phyloP scores from a whole-genome alignment of 352 stramenopile genomes.

The Globisporangium polare region DNA sequence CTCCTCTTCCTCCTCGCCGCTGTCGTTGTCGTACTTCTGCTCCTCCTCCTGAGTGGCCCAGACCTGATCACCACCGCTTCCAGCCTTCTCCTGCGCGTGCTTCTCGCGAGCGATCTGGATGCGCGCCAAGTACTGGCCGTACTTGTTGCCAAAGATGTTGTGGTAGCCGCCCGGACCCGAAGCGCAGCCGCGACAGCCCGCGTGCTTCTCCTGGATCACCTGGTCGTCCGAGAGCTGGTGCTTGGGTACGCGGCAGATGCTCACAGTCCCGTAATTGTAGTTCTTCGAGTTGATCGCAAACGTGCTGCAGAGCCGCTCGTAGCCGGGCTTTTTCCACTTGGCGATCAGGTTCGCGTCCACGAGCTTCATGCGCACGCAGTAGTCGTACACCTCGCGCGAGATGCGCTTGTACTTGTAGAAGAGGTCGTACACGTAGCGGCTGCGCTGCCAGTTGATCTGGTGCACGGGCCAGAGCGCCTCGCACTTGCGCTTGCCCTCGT shows the following conservation, averaged over 20 bases:
- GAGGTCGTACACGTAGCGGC: constrained; percentile 99
- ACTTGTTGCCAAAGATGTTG: constrained; percentile 99
- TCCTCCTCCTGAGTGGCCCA: constrained; percentile 70
- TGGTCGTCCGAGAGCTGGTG: constrained; percentile 91
- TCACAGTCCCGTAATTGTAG: constrained; percentile 99
- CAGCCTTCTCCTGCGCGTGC: constrained; percentile 25
- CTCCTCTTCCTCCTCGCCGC: constrained; percentile 27
- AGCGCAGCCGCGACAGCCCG: constrained; percentile 96
- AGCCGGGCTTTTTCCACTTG: constrained; percentile 99
- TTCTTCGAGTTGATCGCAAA: constrained; percentile 99
- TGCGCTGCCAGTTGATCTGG: constrained; percentile 99
- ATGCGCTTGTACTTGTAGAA: constrained; percentile 98
- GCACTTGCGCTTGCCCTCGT: constrained; percentile 96
- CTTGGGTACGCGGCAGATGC: constrained; percentile 96
- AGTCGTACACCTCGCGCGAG: constrained; percentile 95
- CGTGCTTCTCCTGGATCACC: constrained; percentile 91
- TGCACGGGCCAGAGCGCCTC: constrained; percentile 98
- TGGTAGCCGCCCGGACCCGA: constrained; percentile 89
- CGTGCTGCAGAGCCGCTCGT: constrained; percentile 97
- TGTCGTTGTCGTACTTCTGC: constrained; percentile 45
- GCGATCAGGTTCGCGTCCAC: constrained; percentile 97
- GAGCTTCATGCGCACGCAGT: constrained; percentile 94
- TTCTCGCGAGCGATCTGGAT: constrained; percentile 94
- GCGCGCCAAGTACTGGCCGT: constrained; percentile 96
- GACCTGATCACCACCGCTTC: constrained; percentile 19